A percentile compares a stretch with the other conserved stretches of the same genome.
Evolutionary conservation across 306 rosid genomes (phyloP).

Genomic region (Arachis stenosperma): DNA sequence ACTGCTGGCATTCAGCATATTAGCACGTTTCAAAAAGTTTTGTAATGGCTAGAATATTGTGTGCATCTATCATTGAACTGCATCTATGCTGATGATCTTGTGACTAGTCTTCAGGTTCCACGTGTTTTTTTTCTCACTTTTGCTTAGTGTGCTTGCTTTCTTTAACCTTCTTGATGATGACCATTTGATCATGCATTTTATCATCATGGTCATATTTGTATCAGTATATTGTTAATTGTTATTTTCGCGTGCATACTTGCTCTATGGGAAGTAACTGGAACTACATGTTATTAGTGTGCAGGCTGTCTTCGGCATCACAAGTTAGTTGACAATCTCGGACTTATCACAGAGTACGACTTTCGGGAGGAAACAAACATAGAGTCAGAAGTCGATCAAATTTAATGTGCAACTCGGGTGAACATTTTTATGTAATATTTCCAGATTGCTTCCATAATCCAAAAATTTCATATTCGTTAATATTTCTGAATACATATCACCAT

Average conservation of each 20-base stretch:
- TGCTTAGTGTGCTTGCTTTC: constrained; percentile 4
- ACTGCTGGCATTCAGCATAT: constrained; percentile 1
- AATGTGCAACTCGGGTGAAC: constrained; percentile 25
- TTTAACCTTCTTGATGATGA: constrained; percentile 12
- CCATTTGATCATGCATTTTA: constrained; percentile 5
- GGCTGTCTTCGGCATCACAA: constrained; percentile 81
- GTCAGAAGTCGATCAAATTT: constrained; percentile 54
- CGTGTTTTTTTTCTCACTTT: neutral
- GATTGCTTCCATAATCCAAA: constrained; percentile 44
- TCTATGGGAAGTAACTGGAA: constrained; percentile 39
- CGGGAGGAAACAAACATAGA: constrained; percentile 54
- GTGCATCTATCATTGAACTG: constrained; percentile 11
- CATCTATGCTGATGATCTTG: constrained; percentile 25
- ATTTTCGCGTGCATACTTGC: neutral
- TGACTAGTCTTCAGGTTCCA: constrained; percentile 2
- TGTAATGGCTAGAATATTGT: constrained; percentile 16
- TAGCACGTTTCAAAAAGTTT: constrained; percentile 2
- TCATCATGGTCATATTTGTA: neutral
- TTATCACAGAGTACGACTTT: constrained; percentile 72
- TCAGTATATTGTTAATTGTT: neutral
- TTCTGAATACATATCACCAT: constrained; percentile 32
- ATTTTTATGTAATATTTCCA: constrained; percentile 27
- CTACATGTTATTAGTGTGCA: constrained; percentile 67
- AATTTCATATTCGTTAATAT: constrained; percentile 38
- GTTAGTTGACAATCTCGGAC: constrained; percentile 84